Evolutionary conservation across 1,139 yeast genomes (phyloP).

Genomic region (Lodderomyces margitis): DNA sequence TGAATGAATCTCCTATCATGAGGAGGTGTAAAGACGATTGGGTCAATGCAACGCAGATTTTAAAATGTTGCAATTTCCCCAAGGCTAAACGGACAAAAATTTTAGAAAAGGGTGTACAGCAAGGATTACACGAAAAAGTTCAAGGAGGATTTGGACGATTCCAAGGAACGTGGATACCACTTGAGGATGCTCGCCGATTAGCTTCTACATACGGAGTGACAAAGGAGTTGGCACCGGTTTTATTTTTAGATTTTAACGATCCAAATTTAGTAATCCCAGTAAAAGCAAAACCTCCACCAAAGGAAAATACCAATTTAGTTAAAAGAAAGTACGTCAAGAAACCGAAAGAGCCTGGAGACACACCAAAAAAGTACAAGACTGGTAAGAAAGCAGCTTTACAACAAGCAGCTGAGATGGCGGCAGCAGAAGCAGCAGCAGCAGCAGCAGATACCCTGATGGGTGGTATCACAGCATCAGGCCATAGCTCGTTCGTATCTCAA

Average conservation of each 20-base stretch:
- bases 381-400: conserved; percentile 16
- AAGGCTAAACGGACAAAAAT: conserved; percentile 92
- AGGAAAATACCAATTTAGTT: conserved; percentile 45
- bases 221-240: conserved; percentile 54
- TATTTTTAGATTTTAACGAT: conserved; percentile 48
- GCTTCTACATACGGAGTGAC: conserved; percentile 54
- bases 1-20: conserved; percentile 88
- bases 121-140: conserved; percentile 83
- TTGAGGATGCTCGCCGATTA: conserved; percentile 53
- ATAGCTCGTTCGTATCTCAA: conserved; percentile 16
- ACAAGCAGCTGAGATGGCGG: conserved; percentile 14
- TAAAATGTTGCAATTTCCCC: conserved; percentile 92
- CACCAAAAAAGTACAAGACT: conserved; percentile 33
- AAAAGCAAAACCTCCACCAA: conserved; percentile 43
- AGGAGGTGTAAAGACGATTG: conserved; percentile 86
- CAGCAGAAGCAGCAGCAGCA: conserved; percentile 10
- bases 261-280: conserved; percentile 47
- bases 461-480: conserved; percentile 3
- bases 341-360: conserved; percentile 33
- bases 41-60: conserved; percentile 97
- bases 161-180: conserved; percentile 98
- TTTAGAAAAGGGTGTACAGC: conserved; percentile 86
- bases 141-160: conserved; percentile 98
- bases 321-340: conserved; percentile 45
- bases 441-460: conserved; percentile 3